Conservation (phyloP, 2,329 filamentous ascomycete species). For the Talaromyces rugulosus region DNA sequence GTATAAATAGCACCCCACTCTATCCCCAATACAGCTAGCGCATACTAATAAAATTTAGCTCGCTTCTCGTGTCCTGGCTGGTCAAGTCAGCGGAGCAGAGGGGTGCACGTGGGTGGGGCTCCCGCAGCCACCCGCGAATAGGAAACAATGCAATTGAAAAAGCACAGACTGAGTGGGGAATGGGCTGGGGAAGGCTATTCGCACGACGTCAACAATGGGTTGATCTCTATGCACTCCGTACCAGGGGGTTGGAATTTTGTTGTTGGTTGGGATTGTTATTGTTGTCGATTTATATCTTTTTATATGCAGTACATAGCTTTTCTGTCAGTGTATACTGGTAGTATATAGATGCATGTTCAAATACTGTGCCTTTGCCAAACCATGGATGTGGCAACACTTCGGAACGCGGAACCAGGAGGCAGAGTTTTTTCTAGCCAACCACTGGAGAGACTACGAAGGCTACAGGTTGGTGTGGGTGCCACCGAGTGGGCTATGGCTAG, state of each 20-base stretch:
- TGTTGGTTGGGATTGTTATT: not conserved
- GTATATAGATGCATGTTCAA: not conserved
- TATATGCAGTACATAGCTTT: not conserved
- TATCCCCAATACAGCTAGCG: not conserved
- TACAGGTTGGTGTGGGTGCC: not conserved
- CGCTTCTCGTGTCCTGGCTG: not conserved
- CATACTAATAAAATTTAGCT: not conserved
- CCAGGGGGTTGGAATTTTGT: not conserved
- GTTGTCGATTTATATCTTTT: not conserved
- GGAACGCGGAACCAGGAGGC: not conserved
- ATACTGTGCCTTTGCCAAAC: not conserved
- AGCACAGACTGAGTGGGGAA: not conserved
- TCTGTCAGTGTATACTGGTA: not conserved
- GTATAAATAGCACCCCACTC: not conserved
- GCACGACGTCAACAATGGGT: not conserved
- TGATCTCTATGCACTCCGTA: not conserved
- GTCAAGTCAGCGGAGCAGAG: not conserved
- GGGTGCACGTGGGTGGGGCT: not conserved
- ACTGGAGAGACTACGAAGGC: not conserved
- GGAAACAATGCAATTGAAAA: not conserved
- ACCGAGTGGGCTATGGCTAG: not conserved
- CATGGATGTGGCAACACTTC: not conserved
- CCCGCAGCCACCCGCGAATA: not conserved
- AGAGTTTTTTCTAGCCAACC: not conserved
- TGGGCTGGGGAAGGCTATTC: not conserved